These are phyloP conservation scores for Aspergillus aculeatinus DNA, from an alignment of 2,329 filamentous ascomycete species.

Conservation along the genomic window DNA sequence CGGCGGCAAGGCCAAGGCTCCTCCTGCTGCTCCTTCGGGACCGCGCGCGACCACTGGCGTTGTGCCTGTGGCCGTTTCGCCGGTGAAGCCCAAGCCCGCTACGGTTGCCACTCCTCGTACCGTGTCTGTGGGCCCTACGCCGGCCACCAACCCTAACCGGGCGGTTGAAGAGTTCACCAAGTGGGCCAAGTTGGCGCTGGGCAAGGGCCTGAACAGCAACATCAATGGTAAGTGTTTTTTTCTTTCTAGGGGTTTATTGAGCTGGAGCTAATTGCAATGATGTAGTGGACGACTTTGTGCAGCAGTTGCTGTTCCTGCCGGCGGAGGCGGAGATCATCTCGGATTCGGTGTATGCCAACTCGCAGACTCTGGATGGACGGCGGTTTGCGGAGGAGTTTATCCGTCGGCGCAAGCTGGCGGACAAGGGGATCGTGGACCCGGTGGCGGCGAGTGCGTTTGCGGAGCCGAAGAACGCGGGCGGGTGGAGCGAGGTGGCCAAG, in stretches of 20 bases:
- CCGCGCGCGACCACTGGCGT: slow-evolving; percentile 50
- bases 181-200: slow-evolving; percentile 80
- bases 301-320: slow-evolving; percentile 71
- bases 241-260: background rate
- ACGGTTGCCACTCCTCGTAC: slow-evolving; percentile 52
- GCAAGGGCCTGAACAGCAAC: slow-evolving; percentile 67
- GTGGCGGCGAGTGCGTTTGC: slow-evolving; percentile 55
- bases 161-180: slow-evolving; percentile 92
- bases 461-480: slow-evolving; percentile 58
- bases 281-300: slow-evolving; percentile 76
- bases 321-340: slow-evolving; percentile 78
- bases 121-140: slow-evolving; percentile 45
- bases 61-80: slow-evolving; percentile 36
- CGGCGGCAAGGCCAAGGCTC: slow-evolving; percentile 83
- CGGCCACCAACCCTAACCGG: slow-evolving; percentile 50
- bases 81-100: slow-evolving; percentile 54
- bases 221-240: slow-evolving; percentile 60
- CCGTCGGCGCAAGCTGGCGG: slow-evolving; percentile 86
- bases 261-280: slow-evolving; percentile 1
- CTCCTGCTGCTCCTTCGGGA: slow-evolving; percentile 49
- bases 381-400: slow-evolving; percentile 95
- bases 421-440: slow-evolving; percentile 79
- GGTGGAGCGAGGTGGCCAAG: slow-evolving; percentile 98
- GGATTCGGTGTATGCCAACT: slow-evolving; percentile 83
- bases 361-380: slow-evolving; percentile 84